Conservation (phyloP, 106 monocot species). For the Phalaenopsis aphrodite region DNA sequence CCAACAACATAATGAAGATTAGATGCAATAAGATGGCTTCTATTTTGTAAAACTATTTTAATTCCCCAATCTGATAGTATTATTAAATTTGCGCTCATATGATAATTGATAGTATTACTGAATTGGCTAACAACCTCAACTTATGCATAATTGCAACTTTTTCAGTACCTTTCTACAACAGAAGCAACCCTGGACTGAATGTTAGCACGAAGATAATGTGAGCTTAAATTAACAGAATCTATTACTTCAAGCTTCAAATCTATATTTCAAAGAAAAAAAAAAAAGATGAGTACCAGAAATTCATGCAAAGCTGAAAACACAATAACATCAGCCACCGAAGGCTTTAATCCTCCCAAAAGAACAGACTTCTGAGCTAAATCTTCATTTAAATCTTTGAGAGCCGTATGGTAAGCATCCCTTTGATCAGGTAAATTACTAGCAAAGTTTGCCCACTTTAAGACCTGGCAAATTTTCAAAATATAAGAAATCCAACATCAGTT, state of each 20-base stretch:
- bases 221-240: neutral
- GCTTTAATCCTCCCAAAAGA: constrained; percentile 59
- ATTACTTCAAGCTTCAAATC: neutral
- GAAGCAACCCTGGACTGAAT: neutral
- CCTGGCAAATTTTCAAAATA: constrained; percentile 23
- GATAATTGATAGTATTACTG: neutral
- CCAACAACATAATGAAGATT: neutral
- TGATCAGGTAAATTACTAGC: constrained; percentile 38
- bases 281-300: constrained; percentile 44
- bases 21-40: neutral
- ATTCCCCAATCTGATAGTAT: neutral
- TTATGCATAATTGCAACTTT: neutral
- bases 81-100: neutral
- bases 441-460: constrained; percentile 72
- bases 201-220: neutral
- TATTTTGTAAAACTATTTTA: neutral
- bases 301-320: constrained; percentile 62
- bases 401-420: constrained; percentile 17
- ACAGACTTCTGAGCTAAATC: constrained; percentile 50
- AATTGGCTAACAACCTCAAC: neutral
- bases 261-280: neutral
- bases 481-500: neutral
- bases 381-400: constrained; percentile 51
- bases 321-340: constrained; percentile 70
- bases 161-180: neutral